Base-by-base conservation (phyloP, 768 basidiomycete genomes). In the Tylopilus felleus region DNA sequence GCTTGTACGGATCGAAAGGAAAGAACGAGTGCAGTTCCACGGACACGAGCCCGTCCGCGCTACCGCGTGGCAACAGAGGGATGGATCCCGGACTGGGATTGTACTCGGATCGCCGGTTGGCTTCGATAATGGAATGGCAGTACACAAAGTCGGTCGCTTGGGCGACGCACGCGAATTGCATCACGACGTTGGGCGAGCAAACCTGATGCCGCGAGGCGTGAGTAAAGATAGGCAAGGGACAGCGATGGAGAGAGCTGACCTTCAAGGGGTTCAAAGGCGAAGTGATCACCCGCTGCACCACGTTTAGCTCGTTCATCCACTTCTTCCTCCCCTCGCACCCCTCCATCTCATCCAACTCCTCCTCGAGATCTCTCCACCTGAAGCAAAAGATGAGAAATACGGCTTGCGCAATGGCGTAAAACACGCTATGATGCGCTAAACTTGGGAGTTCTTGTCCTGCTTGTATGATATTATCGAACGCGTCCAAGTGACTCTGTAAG, bases 311-410 rank as follows among this genome's bases (percentile, higher is more conserved):
- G 19, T 77, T 73, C 76, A 97, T 90, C 97, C 97, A 99, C 68
- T 85, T 87, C 59, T 81, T 84, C 51, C 68, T 60, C 28, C 57
- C 72, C 21, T 69, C 74, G 35, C 78, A 81, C 22, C 77, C 79
- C 22, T 76, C 80, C 22, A 74, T 77, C 6, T 85, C 87, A 14
- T 81, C 77, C n/a, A 74, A 74, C 21, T 79, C 80, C 47, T 83
- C 81, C 39, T 82, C 68, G 33, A 98, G 73, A 59, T 98, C 97
- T 56, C 91, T 75, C 96, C 96, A 98, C 12, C 97, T 78, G 73
- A 98, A 99, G 70, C 97, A 98, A 70, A 99, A 99, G 58, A 99
- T 93, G 58, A 98, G 79, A 67, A 99, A 95, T 10, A 94, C 83
- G 0, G 95, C 87, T 65, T 98, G 97, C 0, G 85, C 74, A 29